Evolutionary conservation across 176 grass and related monocot species (phyloP).

Genomic region (Hsuehochloa calcarea): DNA sequence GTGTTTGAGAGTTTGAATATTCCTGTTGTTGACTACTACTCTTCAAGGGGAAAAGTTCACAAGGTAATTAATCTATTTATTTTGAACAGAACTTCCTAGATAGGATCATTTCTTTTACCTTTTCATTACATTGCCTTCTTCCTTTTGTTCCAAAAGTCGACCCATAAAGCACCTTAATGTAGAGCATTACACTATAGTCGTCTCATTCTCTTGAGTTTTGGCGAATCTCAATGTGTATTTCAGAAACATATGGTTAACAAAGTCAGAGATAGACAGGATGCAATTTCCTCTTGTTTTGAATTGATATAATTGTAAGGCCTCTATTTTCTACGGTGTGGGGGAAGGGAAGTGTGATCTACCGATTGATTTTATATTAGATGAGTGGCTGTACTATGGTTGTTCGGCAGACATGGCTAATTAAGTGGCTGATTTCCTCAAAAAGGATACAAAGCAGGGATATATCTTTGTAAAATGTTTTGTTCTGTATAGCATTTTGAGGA

Average conservation of each 20-base stretch:
- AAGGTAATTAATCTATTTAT: constrained; percentile 54
- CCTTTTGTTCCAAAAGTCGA: background rate
- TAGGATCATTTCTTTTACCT: background rate
- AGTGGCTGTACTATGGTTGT: background rate
- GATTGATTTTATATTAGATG: constrained; percentile 19
- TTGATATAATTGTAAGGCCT: background rate
- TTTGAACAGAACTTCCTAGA: background rate
- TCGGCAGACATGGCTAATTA: background rate
- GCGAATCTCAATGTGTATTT: background rate
- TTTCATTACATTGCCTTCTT: background rate
- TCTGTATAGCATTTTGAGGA: background rate
- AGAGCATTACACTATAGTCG: background rate
- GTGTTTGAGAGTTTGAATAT: constrained; percentile 86
- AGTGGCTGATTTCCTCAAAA: constrained; percentile 8
- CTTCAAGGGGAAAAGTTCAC: constrained; percentile 76
- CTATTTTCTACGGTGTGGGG: background rate
- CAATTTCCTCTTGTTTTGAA: background rate
- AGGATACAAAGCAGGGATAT: background rate
- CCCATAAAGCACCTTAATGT: background rate
- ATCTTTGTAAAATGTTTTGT: background rate
- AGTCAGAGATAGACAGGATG: background rate
- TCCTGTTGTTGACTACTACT: constrained; percentile 87
- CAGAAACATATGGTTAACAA: background rate
- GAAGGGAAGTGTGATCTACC: background rate
- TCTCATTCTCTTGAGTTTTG: background rate